These are phyloP conservation scores for Phytopythium vexans DNA, from an alignment of 352 stramenopile genomes.

Conservation along the genomic window DNA sequence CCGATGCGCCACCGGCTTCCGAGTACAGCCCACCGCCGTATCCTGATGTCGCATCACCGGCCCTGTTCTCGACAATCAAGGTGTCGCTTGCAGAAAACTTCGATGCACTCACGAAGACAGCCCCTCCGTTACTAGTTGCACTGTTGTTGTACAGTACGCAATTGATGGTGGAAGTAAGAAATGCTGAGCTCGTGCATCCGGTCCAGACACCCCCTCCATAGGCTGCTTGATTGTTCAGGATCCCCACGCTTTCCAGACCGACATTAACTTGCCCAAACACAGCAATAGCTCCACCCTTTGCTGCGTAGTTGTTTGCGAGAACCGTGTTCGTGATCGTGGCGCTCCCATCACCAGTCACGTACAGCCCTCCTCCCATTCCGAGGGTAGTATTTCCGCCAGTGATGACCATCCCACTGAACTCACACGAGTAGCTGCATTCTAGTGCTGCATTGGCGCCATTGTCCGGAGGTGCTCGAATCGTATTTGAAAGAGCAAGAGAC, in stretches of 20 bases:
- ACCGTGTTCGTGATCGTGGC: conserved; percentile 13
- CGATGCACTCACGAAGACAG: conserved; percentile 13
- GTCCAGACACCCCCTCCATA: conserved; percentile 22
- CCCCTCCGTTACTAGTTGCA: conserved; percentile 18
- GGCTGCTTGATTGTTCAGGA: conserved; percentile 23
- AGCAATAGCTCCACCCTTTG: conserved; percentile 27
- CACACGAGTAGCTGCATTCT: conserved; percentile 15
- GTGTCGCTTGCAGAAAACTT: background rate
- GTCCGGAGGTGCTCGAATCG: conserved; percentile 1
- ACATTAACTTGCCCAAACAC: conserved; percentile 12
- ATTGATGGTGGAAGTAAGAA: background rate
- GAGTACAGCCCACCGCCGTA: conserved; percentile 23
- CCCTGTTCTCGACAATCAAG: conserved; percentile 36
- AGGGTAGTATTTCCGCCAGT: conserved; percentile 11
- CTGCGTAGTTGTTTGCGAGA: conserved; percentile 25
- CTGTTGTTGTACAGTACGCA: conserved; percentile 53
- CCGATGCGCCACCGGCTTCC: conserved; percentile 3
- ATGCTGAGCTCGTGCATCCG: conserved; percentile 5
- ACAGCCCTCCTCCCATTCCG: conserved; percentile 28
- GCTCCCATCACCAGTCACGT: conserved; percentile 20
- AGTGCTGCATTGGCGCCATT: conserved; percentile 31
- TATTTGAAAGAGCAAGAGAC: conserved; percentile 25
- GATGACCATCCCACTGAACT: conserved; percentile 19
- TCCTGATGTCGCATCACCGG: conserved; percentile 11
- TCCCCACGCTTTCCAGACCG: conserved; percentile 10